Percentiles rank a stretch among this genome's conserved stretches.
These are phyloP conservation scores for Trichosporon asahii DNA, from an alignment of 1,284 basidiomycete species.

Conservation along the genomic window DNA sequence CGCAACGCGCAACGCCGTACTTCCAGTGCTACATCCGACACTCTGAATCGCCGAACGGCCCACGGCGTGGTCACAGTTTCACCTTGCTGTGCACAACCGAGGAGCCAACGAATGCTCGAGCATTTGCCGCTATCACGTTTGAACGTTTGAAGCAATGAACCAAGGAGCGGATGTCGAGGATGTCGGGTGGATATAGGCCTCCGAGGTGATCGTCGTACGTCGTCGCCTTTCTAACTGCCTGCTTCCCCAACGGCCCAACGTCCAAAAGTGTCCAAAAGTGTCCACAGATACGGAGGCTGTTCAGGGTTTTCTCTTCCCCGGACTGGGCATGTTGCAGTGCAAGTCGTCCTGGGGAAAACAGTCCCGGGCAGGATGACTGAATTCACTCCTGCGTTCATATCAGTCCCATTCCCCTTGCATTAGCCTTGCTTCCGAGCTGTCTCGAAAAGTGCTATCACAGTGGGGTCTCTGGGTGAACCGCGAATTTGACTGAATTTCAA, in stretches of 20 bases:
- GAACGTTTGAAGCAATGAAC: too few relatives aligned
- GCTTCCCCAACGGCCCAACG: not conserved
- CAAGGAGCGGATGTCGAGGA: not conserved
- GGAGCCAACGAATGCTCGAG: too few relatives aligned
- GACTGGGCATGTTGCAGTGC: not conserved
- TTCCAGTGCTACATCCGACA: not conserved
- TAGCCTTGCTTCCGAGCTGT: not conserved
- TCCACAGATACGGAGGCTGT: slow-evolving; percentile 1
- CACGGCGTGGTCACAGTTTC: not conserved
- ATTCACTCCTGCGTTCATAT: not conserved
- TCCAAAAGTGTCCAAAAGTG: too few relatives aligned
- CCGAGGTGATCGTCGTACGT: not conserved
- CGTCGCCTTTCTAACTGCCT: too few relatives aligned
- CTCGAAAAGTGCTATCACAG: not conserved
- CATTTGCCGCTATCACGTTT: not conserved
- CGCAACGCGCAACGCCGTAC: not conserved
- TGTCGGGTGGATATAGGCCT: not conserved
- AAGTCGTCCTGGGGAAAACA: not conserved
- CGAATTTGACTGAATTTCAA: not conserved
- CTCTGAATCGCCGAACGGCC: too few relatives aligned
- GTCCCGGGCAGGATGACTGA: not conserved
- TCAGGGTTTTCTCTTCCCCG: not conserved
- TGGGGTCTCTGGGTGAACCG: not conserved
- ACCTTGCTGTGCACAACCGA: not conserved
- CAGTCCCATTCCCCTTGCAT: not conserved